phyloP scores from a whole-genome alignment of 176 grass and related monocot genomes.

The Poa annua region DNA sequence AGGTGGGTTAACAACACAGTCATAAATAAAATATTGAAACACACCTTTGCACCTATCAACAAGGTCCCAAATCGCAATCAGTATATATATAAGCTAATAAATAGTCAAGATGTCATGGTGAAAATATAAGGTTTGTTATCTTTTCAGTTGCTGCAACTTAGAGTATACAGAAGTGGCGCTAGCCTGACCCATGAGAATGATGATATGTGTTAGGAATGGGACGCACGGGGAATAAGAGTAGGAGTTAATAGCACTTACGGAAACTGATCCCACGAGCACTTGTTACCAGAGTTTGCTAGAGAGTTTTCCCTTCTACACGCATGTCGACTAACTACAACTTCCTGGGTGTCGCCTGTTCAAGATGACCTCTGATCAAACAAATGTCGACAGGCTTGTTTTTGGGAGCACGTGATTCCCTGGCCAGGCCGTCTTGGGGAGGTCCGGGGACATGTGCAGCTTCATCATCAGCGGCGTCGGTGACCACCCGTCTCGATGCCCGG shows the following conservation, averaged over 20 bases:
- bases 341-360: too few relatives aligned
- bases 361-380: too few relatives aligned
- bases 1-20: too few relatives aligned
- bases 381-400: too few relatives aligned
- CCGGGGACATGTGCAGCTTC: too few relatives aligned
- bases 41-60: too few relatives aligned
- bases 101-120: not conserved
- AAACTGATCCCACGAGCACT: not conserved
- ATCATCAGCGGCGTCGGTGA: too few relatives aligned
- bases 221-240: not conserved
- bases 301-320: not conserved
- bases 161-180: not conserved
- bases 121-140: not conserved
- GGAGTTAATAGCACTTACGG: not conserved
- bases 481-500: too few relatives aligned
- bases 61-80: not conserved
- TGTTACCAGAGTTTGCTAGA: not conserved
- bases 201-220: not conserved
- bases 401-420: too few relatives aligned
- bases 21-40: too few relatives aligned
- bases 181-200: not conserved
- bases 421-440: too few relatives aligned
- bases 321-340: not conserved
- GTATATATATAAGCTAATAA: not conserved
- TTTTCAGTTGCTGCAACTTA: not conserved